Conservation (phyloP, 2,329 filamentous ascomycete genomes). For the Cladophialophora immunda region DNA sequence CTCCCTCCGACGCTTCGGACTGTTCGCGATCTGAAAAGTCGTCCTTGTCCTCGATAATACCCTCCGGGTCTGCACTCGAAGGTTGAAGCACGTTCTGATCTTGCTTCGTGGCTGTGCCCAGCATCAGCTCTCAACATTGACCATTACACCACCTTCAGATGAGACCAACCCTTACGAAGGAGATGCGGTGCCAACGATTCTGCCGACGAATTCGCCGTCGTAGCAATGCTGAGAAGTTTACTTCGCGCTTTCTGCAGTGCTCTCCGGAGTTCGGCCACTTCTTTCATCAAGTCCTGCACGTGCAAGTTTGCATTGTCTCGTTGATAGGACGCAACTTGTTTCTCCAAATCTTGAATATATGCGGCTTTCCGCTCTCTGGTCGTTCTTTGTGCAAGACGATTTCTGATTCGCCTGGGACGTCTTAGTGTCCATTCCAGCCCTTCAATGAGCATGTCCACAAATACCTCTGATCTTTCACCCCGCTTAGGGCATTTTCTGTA, state of each 20-base stretch:
- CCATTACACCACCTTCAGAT: background rate
- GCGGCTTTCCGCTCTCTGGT: constrained; percentile 1
- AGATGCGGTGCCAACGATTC: constrained; percentile 2
- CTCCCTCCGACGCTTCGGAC: background rate
- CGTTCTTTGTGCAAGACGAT: constrained; percentile 2
- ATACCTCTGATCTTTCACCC: constrained; percentile 5
- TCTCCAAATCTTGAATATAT: constrained; percentile 6
- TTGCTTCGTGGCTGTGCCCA: background rate
- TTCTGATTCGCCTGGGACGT: background rate
- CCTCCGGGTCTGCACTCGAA: background rate
- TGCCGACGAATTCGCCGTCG: background rate
- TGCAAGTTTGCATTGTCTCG: background rate
- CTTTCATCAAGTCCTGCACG: background rate
- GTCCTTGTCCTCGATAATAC: background rate
- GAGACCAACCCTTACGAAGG: background rate
- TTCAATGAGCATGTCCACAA: background rate
- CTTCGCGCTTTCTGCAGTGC: constrained; percentile 3
- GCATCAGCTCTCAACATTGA: background rate
- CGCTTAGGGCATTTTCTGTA: background rate
- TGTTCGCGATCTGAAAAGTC: background rate
- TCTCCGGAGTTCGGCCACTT: background rate
- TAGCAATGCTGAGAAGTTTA: background rate
- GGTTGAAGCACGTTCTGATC: background rate
- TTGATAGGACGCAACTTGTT: background rate
- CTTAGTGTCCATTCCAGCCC: background rate